Evolutionary conservation across 2,329 filamentous ascomycete genomes (phyloP), one percentile per base, ranked within the genome.

Genomic region (Exophiala bonariae): DNA sequence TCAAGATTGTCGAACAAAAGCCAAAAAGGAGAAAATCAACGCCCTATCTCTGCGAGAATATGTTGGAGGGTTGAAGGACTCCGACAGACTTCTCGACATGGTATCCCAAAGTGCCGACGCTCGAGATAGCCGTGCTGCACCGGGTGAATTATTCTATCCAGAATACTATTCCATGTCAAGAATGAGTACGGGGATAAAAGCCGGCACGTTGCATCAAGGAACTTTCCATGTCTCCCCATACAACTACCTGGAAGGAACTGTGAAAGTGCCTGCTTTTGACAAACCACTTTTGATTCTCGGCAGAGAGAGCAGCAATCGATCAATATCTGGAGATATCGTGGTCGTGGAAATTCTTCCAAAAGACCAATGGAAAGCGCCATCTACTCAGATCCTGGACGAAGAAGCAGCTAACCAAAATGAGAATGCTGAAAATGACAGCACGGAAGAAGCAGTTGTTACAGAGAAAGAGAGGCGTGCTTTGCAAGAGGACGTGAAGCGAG

Each of bases 191-290:
- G 92, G 91, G 1, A 79, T 96, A 46, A 95, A 95, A 72, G 83
- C 83, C 41, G 90, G 91, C 3, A 83, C 89, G 44, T 74, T 99
- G 60, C 93, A 99, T 65, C 92, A 99, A 69, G 93, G 93, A 5
- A 85, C 88, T 18, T 99, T 96, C 74, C 96, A 91, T 63, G 89
- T 97, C 20, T 97, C 93, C 6, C 89, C 89, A 1, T 99, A 97
- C 76, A 99, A 99, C 72, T 99, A 97, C 61, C 77, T 99, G 9
- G 93, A 99, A 67, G 93, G 89, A 2, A 90, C 89, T 1, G 87
- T 97, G 53, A 86, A 92, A 60, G 90, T 95, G 1, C 83, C 91
- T 1, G 83, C 91, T 3, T 99, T 99, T 61, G 86, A 93, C 50
- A 95, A 93, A 61, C 80, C 90, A 1, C 79, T 99, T 22, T 77